Evolutionary conservation across 768 basidiomycete species (phyloP), one percentile per base, ranked within the genome.

Genomic region (Floccularia luteovirens): DNA sequence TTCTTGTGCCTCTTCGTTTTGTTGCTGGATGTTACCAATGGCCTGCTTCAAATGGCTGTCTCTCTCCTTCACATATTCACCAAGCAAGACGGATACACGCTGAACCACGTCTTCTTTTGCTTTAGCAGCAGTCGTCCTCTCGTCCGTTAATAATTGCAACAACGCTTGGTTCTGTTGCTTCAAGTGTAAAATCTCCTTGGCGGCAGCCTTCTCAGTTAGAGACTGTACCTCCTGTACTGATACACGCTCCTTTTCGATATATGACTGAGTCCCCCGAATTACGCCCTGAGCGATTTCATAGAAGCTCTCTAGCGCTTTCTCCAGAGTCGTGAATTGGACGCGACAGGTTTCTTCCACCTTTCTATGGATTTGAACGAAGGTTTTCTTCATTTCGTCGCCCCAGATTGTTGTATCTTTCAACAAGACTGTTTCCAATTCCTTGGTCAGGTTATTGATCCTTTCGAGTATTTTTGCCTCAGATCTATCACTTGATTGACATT

Each of bases 41-140:
- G 77, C 72, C 20, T 77, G 74, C 28, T 72, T 69, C 38, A 91
- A 61, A 14, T 75, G 75, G 12, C 69, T 64, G 53, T 92, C 83
- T 21, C 86, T 75, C 34, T 80, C 72, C 31, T 72, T 60, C 22
- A 80, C 71, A 56, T 84, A 93, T 20, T 75, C 80, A 8, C 74
- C 77, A 2, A 96, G 62, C 47, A 92, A 66, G 3, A 67, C 66
- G 1, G 86, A 83, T 36, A 94, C 70, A 27, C 79, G 81, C 30
- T 82, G 72, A n/a, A 92, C 58, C 10, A 94, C 57, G 28, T 86
- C 82, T 30, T 80, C 77, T 43, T 79, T 83, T 1, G 84, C 75
- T 36, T 70, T 74, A 19, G 82, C 77, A 0, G 82, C 73, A 44
- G 77, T 82, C 11, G 56, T 53, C 54, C 75, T 77, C 56, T 94